These are phyloP conservation scores for Myxozyma vanderwaltii DNA, from an alignment of 805 yeast genomes.

Conservation along the genomic window DNA sequence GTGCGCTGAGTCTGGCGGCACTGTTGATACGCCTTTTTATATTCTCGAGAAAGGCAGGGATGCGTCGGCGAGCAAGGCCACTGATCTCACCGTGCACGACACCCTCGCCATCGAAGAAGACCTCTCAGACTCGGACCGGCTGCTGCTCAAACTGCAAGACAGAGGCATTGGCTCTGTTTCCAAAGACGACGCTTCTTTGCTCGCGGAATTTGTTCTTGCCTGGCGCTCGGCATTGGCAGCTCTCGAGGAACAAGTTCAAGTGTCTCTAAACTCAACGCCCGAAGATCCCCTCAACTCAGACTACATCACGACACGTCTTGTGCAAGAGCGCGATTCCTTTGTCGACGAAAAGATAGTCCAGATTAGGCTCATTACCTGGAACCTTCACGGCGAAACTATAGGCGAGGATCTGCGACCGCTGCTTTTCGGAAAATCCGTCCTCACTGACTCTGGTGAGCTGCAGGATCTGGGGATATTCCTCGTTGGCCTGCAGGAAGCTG, in stretches of 20 bases:
- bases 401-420: constrained; percentile 34
- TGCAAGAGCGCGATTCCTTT: constrained; percentile 24
- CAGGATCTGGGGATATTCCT: constrained; percentile 42
- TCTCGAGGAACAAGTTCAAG: constrained; percentile 30
- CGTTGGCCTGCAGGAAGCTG: constrained; percentile 54
- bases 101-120: constrained; percentile 27
- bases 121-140: neutral
- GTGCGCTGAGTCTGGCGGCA: constrained; percentile 17
- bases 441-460: constrained; percentile 7
- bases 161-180: constrained; percentile 17
- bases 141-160: constrained; percentile 22
- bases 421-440: constrained; percentile 29
- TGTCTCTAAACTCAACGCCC: neutral
- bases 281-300: constrained; percentile 29
- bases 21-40: constrained; percentile 20
- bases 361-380: constrained; percentile 41
- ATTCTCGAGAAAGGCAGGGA: constrained; percentile 4
- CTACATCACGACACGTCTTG: constrained; percentile 28
- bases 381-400: constrained; percentile 39
- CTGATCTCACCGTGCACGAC: constrained; percentile 29
- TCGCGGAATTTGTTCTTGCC: constrained; percentile 39
- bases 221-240: constrained; percentile 40
- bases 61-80: constrained; percentile 3
- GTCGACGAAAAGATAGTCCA: constrained; percentile 32
- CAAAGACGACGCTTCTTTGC: constrained; percentile 13